Evolutionary conservation across 148 eudicot species (phyloP), one percentile per base, ranked within the genome.

Genomic region (Spergularia marina): DNA sequence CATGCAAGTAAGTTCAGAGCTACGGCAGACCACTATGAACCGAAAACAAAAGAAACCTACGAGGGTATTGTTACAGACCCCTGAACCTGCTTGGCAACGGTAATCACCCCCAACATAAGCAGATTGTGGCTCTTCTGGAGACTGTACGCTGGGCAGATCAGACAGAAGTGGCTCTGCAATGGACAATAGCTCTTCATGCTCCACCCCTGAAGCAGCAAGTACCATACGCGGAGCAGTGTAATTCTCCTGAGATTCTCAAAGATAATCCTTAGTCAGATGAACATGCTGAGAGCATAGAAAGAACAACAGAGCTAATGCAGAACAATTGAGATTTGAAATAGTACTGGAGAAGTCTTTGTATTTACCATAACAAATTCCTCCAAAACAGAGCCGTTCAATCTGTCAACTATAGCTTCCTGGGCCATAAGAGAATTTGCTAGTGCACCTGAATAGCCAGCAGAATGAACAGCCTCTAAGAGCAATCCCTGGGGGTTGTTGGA

Each of bases 141-240:
- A 67, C 72, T 84, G 56, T 39, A 78, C 85, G 41, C 62, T 79
- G 12, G 91, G 88, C 62, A 95, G 76, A 77, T 92, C 96, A 65
- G 87, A 85, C 30, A 95, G 71, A 82, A 95, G 97, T 25, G 99
- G 97, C 68, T 92, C 94, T 13, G 94, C 99, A 82, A 84, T 44
- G 78, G 95, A 86, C 39, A 92, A 62, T 39, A 95, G 80, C 62
- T 92, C 89, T 70, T 88, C 91, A 71, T 92, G 99, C 63, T 92
- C 94, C 80, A 95, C 97, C 68, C 99, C 99, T 58, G 92, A 89
- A 75, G 99, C 96, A 80, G 96, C 92, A 87, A 95, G 96, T 18
- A 92, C 96, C 85, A 95, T 87, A 72, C 96, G 85, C 20, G 96
- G 84, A 78, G 92, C 99, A 76, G 97, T 92, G 76, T 89, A 95